Base-by-base conservation (phyloP, 2,329 filamentous ascomycete genomes). In the Ophiostoma ulmi region DNA sequence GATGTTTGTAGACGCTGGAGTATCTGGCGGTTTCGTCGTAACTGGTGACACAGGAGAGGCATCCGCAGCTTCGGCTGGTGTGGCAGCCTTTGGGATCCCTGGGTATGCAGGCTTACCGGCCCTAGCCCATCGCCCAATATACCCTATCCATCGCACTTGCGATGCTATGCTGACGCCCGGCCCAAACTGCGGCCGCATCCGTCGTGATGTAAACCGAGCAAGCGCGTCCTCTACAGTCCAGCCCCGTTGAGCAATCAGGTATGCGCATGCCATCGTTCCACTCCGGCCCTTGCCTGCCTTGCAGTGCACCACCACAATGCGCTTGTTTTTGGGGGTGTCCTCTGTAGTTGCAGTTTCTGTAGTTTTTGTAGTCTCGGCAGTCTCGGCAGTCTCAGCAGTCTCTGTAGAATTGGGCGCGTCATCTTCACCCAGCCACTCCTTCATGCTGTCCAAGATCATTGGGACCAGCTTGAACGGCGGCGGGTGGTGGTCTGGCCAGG, bases 401-500 rank as follows among this genome's bases (percentile, higher is more conserved):
- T 17, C 44, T 48, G 44, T 5, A n/a, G 6, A 0, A 48, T 10
- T 26, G 17, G n/a, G 5, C 1, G 52, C 17, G 5, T 48, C 31
- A 31, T 31, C 31, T 31, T 31, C 85, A 66, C 85, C 83, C 69
- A 96, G 79, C 93, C 94, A 98, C 76, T 94, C 92, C 72, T 91
- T 86, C 94, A 99, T 98, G 76, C 91, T 92, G 0, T 89, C 93
- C 86, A 97, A 89, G 73, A 97, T 94, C 80, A 92, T 85, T 0
- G 94, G 94, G 48, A 99, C 89, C 26, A 98, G 83, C 31, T 88
- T 86, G 76, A 99, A 99, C 0, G 95, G 95, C 69, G 95, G 95
- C 3, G 95, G 95, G 78, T 99, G 95, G 78, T 99, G 95, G 78
- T 99, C 95, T 0, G 95, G 95, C 88, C 92, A 99, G 0, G 95